A percentile compares a stretch with the other conserved stretches of the same genome.
Conservation (phyloP, 306 rosid genomes). For the Rosa chinensis region DNA sequence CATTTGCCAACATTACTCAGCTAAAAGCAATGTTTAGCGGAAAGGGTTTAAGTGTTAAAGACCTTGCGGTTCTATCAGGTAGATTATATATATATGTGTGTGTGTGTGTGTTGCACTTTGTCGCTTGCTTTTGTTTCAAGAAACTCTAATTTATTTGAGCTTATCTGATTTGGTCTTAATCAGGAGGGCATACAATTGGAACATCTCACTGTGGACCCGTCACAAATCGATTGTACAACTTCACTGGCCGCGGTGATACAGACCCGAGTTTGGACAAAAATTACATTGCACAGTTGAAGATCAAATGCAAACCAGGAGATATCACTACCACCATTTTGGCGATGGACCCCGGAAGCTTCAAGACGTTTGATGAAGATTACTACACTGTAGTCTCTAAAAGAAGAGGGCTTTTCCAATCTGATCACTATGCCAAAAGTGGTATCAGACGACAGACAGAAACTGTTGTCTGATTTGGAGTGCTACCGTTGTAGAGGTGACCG, state of each 20-base stretch:
- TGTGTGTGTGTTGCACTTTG: neutral
- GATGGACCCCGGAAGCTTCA: slow-evolving; percentile 56
- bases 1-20: slow-evolving; percentile 24
- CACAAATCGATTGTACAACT: slow-evolving; percentile 34
- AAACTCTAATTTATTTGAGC: neutral
- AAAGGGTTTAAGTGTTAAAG: slow-evolving; percentile 33
- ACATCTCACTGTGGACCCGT: slow-evolving; percentile 29
- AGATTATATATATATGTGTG: neutral
- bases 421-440: no score
- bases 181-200: slow-evolving; percentile 41
- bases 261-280: slow-evolving; percentile 41
- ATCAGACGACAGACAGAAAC: no score
- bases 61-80: slow-evolving; percentile 41
- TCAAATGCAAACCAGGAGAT: slow-evolving; percentile 31
- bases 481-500: no score
- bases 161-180: neutral
- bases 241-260: slow-evolving; percentile 37
- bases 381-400: slow-evolving; percentile 33
- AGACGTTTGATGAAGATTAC: slow-evolving; percentile 33
- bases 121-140: neutral
- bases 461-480: no score
- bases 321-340: slow-evolving; percentile 18
- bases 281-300: slow-evolving; percentile 34
- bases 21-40: slow-evolving; percentile 25
- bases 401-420: slow-evolving; percentile 47